A percentile compares a stretch with the other conserved stretches of the same genome.
Conservation (phyloP, 176 grass and related monocot species). For the Cenchrus purpureus region DNA sequence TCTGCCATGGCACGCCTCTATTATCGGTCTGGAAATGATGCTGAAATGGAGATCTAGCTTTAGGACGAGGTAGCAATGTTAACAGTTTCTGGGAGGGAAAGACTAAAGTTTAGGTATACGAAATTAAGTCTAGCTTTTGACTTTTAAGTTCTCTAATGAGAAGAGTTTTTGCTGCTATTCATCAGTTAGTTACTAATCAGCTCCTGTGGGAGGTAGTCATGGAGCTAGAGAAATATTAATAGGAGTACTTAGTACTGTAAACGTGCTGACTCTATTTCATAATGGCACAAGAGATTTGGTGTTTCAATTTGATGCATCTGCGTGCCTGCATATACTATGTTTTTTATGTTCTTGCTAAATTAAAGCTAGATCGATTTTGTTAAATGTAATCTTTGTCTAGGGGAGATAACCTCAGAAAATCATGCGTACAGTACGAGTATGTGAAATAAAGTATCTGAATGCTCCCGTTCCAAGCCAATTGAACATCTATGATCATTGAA, state of each 20-base stretch:
- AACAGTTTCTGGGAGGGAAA: background rate
- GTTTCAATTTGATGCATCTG: background rate
- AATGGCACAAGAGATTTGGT: background rate
- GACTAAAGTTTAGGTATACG: background rate
- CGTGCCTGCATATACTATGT: background rate
- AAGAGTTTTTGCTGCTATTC: constrained; percentile 15
- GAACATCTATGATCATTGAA: no score
- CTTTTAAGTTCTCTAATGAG: background rate
- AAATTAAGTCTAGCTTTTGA: constrained; percentile 26
- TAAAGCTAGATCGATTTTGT: background rate
- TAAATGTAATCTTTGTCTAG: no score
- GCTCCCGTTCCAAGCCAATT: background rate
- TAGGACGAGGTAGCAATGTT: background rate
- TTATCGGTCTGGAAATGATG: constrained; percentile 65
- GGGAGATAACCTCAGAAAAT: background rate
- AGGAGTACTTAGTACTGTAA: background rate
- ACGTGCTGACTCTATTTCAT: background rate
- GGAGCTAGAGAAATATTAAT: background rate
- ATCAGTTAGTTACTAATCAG: background rate
- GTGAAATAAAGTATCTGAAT: background rate
- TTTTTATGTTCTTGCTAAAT: background rate
- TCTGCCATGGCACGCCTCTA: constrained; percentile 61
- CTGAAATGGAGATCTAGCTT: constrained; percentile 7
- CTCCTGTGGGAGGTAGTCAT: background rate
- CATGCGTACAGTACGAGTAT: background rate